Evolutionary conservation across 2,329 filamentous ascomycete species (phyloP), one percentile per base, ranked within the genome.

Genomic region (Trichoderma aggressivum): DNA sequence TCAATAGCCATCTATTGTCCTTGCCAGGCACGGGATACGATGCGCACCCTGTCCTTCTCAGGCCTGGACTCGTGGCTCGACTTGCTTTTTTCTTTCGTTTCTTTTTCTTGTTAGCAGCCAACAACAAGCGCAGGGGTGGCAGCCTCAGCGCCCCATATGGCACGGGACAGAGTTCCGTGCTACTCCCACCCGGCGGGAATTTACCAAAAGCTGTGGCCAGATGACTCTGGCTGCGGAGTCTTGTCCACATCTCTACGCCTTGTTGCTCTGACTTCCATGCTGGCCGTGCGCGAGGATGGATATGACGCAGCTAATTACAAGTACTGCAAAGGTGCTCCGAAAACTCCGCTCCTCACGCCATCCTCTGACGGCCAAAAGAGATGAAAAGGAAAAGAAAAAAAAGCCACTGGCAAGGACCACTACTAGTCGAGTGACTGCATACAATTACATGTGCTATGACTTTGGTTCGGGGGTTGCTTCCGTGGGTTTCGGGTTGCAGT

Each of bases 321-420:
- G 7, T 36, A 12, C 39, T 36, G 16, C 30, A 24, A 12, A 10
- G 12, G 32, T 28, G 18, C 63, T 39, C 43, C 16, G 39, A 56
- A 18, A 36, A 58, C 70, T 69, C 64, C 64, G 64, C 56, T 58
- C 12, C 21, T 71, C 53, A 62, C 55, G 63, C 70, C 64, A 71
- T 36, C 59, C 64, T 71, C 64, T 32, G 63, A 34, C 58, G 14
- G 28, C 28, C n/a, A 34, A 28, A 61, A 58, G 34, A n/a, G 28
- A 21, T 14, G 24, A 21, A 61, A 58, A 26, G 24, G 24, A 58
- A 43, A 16, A 39, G 30, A 50, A 24, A 21, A 39, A n/a, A 53
- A 47, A 61, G 56, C 66, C 39, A 36, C 39, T 53, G n/a, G 21
- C 66, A 53, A 28, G 56, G 64, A 50, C 61, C 36, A 24, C 30